Percentiles rank a stretch among this genome's conserved stretches.
Evolutionary conservation across 768 basidiomycete genomes (phyloP).

Genomic region (Leccinum subtestaceum): DNA sequence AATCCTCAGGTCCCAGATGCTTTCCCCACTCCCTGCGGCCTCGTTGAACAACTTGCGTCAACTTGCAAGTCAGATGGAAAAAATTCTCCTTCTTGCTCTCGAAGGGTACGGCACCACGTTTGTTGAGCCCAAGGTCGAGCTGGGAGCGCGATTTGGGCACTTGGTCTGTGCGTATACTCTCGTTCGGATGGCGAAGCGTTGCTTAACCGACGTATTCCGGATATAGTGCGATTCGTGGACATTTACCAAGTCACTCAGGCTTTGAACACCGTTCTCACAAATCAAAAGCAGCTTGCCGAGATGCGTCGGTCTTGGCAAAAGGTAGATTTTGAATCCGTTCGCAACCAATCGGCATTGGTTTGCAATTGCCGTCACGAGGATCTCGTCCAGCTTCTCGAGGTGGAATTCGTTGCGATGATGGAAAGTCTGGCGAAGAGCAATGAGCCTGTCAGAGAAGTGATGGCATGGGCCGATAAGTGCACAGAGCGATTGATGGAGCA

Average conservation of each 20-base stretch:
- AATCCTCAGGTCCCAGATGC: constrained; percentile 78
- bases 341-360: constrained; percentile 89
- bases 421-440: constrained; percentile 67
- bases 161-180: constrained; percentile 66
- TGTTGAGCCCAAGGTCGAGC: constrained; percentile 87
- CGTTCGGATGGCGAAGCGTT: not conserved
- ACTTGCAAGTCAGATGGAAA: constrained; percentile 89
- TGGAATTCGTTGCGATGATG: constrained; percentile 77
- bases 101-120: constrained; percentile 86
- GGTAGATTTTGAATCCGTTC: constrained; percentile 87
- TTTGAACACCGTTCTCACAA: constrained; percentile 81
- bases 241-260: constrained; percentile 92
- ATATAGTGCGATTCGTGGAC: constrained; percentile 81
- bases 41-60: constrained; percentile 72
- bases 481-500: constrained; percentile 79
- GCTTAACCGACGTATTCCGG: constrained; percentile 9
- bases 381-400: constrained; percentile 78
- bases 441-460: constrained; percentile 83
- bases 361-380: constrained; percentile 93
- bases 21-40: constrained; percentile 66
- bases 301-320: constrained; percentile 88
- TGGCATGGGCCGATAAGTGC: constrained; percentile 91
- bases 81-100: constrained; percentile 76
- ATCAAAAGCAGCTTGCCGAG: constrained; percentile 78
- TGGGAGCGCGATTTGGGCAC: constrained; percentile 88